These are phyloP conservation scores for Parastagonospora avenae DNA, from an alignment of 2,329 filamentous ascomycete genomes.

Conservation along the genomic window DNA sequence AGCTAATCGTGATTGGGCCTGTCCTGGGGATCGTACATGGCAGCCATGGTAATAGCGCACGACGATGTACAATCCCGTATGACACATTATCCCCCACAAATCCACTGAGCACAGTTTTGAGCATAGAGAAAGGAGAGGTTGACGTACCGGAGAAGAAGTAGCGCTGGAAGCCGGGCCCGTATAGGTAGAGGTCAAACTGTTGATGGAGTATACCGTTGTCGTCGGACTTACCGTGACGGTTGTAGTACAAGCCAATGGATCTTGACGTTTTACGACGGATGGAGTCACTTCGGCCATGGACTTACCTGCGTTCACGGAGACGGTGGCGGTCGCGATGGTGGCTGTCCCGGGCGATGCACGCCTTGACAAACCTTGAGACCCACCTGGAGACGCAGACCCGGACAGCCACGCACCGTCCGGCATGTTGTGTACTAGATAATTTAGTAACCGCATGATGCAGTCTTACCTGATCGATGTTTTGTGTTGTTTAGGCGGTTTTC, in stretches of 20 bases:
- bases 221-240: background rate
- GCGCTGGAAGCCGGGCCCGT: background rate
- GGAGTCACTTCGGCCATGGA: background rate
- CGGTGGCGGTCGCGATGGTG: background rate
- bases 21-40: too few relatives aligned
- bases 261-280: background rate
- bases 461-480: background rate
- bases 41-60: too few relatives aligned
- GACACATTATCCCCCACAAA: background rate
- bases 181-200: conserved; percentile 1
- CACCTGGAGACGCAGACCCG: background rate
- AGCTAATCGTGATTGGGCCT: too few relatives aligned
- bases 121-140: background rate
- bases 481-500: background rate
- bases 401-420: background rate
- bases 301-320: background rate
- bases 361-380: background rate
- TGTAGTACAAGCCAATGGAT: background rate
- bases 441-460: background rate
- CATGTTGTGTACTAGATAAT: background rate
- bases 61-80: background rate
- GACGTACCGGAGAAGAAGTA: background rate
- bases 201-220: background rate
- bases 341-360: background rate
- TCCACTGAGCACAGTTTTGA: background rate